Evolutionary conservation across 805 yeast genomes (phyloP).

Genomic region (Spencermartinsiella europaea): DNA sequence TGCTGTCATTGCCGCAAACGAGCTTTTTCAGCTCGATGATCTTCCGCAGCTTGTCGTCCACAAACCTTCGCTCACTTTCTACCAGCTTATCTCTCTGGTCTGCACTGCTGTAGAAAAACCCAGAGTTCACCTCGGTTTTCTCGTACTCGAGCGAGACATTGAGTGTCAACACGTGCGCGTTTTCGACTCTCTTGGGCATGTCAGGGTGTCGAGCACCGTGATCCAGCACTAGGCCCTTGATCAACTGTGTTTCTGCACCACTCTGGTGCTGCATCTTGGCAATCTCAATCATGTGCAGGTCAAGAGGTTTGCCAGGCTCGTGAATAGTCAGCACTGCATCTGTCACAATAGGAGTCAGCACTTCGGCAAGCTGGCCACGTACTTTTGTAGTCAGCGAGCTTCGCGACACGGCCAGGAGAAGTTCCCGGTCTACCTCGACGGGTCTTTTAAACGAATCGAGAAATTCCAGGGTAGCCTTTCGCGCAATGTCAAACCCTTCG

Average conservation of each 20-base stretch:
- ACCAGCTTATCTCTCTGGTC: constrained; percentile 95
- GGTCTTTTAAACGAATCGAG: constrained; percentile 57
- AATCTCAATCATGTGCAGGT: constrained; percentile 95
- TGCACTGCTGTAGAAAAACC: constrained; percentile 89
- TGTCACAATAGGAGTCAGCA: constrained; percentile 88
- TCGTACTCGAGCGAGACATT: constrained; percentile 96
- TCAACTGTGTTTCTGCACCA: constrained; percentile 74
- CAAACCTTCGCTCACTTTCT: constrained; percentile 87
- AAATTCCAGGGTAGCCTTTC: constrained; percentile 65
- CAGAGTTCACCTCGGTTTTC: constrained; percentile 94
- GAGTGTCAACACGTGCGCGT: constrained; percentile 79
- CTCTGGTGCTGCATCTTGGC: constrained; percentile 96
- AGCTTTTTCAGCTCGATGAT: constrained; percentile 89
- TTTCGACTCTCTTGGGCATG: constrained; percentile 85
- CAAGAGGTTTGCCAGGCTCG: constrained; percentile 48
- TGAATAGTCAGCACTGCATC: constrained; percentile 87
- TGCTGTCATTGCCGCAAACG: constrained; percentile 72
- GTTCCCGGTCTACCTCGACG: constrained; percentile 72
- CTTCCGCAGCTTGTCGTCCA: constrained; percentile 85
- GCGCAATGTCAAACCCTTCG: constrained; percentile 91
- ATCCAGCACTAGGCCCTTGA: constrained; percentile 88
- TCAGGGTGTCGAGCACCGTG: constrained; percentile 99
- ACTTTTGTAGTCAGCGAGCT: constrained; percentile 87
- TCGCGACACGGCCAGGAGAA: constrained; percentile 85
- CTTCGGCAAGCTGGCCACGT: constrained; percentile 65